Base-by-base conservation (phyloP, 495 filamentous ascomycete genomes). In the Xylaria venustula region DNA sequence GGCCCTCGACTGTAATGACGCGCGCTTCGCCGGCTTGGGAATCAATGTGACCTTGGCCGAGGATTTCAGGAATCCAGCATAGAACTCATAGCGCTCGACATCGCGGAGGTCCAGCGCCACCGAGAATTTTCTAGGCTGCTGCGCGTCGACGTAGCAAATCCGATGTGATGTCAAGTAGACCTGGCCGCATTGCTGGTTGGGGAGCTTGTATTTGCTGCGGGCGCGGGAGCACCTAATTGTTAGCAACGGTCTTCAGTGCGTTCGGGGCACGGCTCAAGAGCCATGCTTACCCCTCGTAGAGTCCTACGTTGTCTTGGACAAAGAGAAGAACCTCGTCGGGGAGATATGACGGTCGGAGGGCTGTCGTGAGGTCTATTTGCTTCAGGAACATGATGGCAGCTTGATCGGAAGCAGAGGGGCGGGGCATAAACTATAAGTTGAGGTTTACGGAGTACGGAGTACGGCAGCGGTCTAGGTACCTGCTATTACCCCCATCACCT, bases 141-240 rank as follows among this genome's bases (percentile, higher is more conserved):
- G 83, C 61, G 92, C 88, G 65, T 96, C 92, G 61, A 99, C 90
- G 70, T 98, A 99, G 78, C 92, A 98, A 47, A 90, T 87, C 42
- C 94, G 88, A 71, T 98, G 92, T 7, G 93, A 94, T 20, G 94
- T 98, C 65, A 99, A 77, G 70, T 99, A 99, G 41, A 92, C 90
- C 77, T 96, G 92, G 63, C 94, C 94, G 79, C 96, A 90, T 68
- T 99, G 95, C 42, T 91, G 89, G 63, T 91, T 85, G n/a, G 92
- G 89, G 51, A 98, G 85, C 76, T 98, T 98, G 81, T 86, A 93
- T 78, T 97, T 98, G 60, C 93, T 97, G 62, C 22, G 45, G 32
- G 37, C 3, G 50, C 65, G 36, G 17, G 25, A 52, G 36, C 47
- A 52, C 2, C n/a, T 23, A 19, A 19, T 54, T 73, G 52, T 62